phyloP scores from a whole-genome alignment of 116 monocot genomes.

The Iris pallida region DNA sequence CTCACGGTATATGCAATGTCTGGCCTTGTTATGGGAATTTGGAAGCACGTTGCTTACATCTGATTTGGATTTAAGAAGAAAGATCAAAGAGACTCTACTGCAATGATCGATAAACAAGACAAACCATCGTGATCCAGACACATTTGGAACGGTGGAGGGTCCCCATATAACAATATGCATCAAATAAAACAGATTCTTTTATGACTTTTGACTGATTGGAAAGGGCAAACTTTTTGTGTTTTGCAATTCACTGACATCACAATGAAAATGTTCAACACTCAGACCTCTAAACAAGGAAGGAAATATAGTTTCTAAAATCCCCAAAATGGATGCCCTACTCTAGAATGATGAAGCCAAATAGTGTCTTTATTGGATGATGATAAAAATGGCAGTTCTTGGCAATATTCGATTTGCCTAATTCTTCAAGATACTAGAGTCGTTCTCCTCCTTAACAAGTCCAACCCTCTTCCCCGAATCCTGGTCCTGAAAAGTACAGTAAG shows the following conservation, averaged over 20 bases:
- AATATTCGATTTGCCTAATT: background rate
- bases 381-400: background rate
- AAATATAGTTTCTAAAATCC: background rate
- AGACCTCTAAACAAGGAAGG: background rate
- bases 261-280: background rate
- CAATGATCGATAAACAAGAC: background rate
- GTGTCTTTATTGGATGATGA: background rate
- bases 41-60: background rate
- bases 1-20: background rate
- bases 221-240: background rate
- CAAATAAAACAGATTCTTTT: background rate
- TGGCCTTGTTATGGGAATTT: background rate
- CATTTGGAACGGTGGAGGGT: background rate
- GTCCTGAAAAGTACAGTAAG: conserved; percentile 4
- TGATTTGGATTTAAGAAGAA: background rate
- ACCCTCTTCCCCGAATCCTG: background rate
- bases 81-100: background rate
- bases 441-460: background rate
- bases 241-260: background rate
- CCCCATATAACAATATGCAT: background rate
- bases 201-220: background rate
- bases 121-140: background rate
- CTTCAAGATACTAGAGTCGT: conserved; percentile 2
- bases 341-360: background rate
- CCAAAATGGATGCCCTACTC: background rate